phyloP scores from a whole-genome alignment of 106 monocot species.

The Dioscorea zingiberensis region DNA sequence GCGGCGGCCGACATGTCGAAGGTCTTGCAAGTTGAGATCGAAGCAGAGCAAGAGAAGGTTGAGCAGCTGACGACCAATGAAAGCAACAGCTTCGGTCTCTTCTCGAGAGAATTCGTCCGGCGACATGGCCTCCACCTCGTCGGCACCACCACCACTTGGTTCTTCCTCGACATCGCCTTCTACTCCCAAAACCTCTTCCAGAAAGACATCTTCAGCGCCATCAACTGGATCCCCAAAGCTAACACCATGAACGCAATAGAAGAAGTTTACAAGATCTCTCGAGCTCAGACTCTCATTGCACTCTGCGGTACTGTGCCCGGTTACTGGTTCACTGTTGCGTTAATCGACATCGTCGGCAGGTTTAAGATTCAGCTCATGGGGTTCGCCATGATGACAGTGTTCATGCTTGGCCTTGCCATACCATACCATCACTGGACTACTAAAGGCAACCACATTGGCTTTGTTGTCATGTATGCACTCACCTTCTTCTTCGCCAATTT shows the following conservation, averaged over 20 bases:
- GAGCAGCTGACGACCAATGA: background rate
- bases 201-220: background rate
- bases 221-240: conserved; percentile 1
- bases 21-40: conserved; percentile 30
- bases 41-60: background rate
- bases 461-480: conserved; percentile 60
- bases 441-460: conserved; percentile 43
- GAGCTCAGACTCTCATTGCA: background rate
- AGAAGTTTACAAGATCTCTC: background rate
- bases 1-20: conserved; percentile 64
- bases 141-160: background rate
- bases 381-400: background rate
- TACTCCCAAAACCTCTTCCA: conserved; percentile 5
- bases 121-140: conserved; percentile 2
- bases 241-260: background rate
- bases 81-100: background rate
- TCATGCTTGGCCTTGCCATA: background rate
- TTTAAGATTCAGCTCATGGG: conserved; percentile 1
- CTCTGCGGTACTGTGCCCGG: conserved; percentile 4
- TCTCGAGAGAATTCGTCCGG: background rate
- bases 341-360: background rate
- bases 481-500: conserved; percentile 96
- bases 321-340: conserved; percentile 2
- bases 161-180: conserved; percentile 8
- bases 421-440: conserved; percentile 37